Base-by-base conservation (phyloP, 1,139 yeast genomes). In the Diutina neorugosa region DNA sequence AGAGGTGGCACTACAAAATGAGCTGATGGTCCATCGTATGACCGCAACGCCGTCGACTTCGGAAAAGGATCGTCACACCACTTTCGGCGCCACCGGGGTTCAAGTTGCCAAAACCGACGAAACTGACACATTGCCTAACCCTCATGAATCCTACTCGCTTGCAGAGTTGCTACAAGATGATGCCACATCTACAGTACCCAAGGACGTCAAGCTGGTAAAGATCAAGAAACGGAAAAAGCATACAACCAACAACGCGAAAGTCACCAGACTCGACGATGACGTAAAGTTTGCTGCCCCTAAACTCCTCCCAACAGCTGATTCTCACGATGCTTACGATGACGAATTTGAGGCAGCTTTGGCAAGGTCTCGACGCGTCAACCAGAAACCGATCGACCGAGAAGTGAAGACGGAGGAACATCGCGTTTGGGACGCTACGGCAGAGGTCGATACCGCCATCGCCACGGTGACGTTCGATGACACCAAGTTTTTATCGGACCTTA, bases 401-500 rank as follows among this genome's bases (percentile, higher is more conserved):
- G 8, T 16, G 16, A n/a, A 16, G 31, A 46, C 25, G 4, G 18
- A 25, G 18, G 40, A 46, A 14, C 50, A 46, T 27, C 50, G 50
- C 8, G 21, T 27, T 14, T 46, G 50, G 50, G 50, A 46, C 31
- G 40, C 31, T n/a, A 9, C 50, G 14, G 40, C 27, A 14, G 40
- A n/a, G 3, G 27, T 18, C 14, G 50, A 46, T 9, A 25, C 23
- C 50, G 21, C 18, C n/a, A 9, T 19, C 3, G 50, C 50, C 14
- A 75, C 73, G 1, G 57, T 78, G 37, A 70, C 78, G 0, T 69
- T 81, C 51, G 84, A 84, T 62, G 86, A 81, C 3, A 63, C 71
- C 2, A 85, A 80, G 41, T 84, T 86, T 62, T 69, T 86, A 55
- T 71, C 31, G 11, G 18, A 18, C 6, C 12, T 48, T 1, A 12